Evolutionary conservation across 148 eudicot species (phyloP).

Genomic region (Rhododendron kiyosumense): DNA sequence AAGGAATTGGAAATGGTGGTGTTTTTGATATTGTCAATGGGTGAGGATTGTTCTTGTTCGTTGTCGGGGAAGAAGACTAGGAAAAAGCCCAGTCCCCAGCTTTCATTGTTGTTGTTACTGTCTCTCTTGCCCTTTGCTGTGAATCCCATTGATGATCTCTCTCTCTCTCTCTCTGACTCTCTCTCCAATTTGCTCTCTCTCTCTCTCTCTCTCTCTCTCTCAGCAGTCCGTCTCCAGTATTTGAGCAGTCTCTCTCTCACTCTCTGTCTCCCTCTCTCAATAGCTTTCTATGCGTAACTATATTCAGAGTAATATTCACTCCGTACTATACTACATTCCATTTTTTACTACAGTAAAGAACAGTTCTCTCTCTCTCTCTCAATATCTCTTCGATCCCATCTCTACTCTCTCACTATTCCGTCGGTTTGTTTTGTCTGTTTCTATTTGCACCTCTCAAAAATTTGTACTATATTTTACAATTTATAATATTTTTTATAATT

Average conservation of each 20-base stretch:
- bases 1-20: background rate
- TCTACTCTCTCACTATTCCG: too few relatives aligned
- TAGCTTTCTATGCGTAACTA: background rate
- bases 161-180: background rate
- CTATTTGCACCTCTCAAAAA: too few relatives aligned
- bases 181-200: background rate
- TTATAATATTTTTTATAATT: too few relatives aligned
- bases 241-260: background rate
- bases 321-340: background rate
- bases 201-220: background rate
- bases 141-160: constrained; percentile 1
- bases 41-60: background rate
- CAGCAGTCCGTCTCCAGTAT: background rate
- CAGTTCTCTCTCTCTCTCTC: too few relatives aligned
- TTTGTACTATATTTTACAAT: too few relatives aligned
- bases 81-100: constrained; percentile 51
- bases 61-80: constrained; percentile 46
- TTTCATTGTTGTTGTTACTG: constrained; percentile 24
- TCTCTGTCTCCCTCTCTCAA: background rate
- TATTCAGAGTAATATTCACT: background rate
- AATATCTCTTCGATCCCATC: too few relatives aligned
- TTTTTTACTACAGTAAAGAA: too few relatives aligned
- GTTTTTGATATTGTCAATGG: background rate
- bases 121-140: constrained; percentile 13
- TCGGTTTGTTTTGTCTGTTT: too few relatives aligned